A percentile compares a stretch with the other conserved stretches of the same genome.
phyloP scores from a whole-genome alignment of 1,284 basidiomycete species.

The Ceratobasidium sp. region DNA sequence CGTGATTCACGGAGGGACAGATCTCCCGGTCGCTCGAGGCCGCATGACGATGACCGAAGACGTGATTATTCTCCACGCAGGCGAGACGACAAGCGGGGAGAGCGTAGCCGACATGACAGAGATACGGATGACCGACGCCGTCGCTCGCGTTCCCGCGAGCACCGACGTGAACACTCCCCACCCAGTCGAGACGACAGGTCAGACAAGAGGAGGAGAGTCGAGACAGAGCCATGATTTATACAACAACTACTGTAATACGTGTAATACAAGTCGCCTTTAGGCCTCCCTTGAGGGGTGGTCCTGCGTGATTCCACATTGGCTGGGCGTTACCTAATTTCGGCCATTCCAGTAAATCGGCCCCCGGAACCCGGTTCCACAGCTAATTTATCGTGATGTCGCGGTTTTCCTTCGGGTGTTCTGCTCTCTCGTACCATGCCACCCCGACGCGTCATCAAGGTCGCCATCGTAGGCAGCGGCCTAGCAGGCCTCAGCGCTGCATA shows the following conservation, averaged over 20 bases:
- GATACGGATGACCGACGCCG: slow-evolving; percentile 47
- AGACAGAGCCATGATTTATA: slow-evolving; percentile 11
- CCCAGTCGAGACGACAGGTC: slow-evolving; percentile 47
- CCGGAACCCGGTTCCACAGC: not conserved
- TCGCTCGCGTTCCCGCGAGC: slow-evolving; percentile 51
- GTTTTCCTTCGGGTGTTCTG: not conserved
- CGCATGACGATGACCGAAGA: slow-evolving; percentile 51
- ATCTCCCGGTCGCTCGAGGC: slow-evolving; percentile 45
- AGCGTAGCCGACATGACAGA: slow-evolving; percentile 50
- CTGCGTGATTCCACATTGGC: no score
- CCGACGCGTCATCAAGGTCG: slow-evolving; percentile 62
- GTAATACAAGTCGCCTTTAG: no score
- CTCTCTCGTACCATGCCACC: slow-evolving; percentile 19
- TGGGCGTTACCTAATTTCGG: no score
- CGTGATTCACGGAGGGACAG: slow-evolving; percentile 39
- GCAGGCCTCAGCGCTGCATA: slow-evolving; percentile 76
- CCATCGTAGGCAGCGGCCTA: slow-evolving; percentile 74
- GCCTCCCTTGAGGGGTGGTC: no score
- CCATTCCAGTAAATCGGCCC: not conserved
- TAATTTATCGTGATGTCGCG: not conserved
- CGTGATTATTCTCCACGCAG: slow-evolving; percentile 35
- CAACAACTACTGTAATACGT: no score
- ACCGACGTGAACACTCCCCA: slow-evolving; percentile 47
- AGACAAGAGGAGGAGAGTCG: slow-evolving; percentile 49
- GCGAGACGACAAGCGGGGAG: slow-evolving; percentile 40